phyloP scores from a whole-genome alignment of 768 basidiomycete genomes.

The Scleroderma bovista region DNA sequence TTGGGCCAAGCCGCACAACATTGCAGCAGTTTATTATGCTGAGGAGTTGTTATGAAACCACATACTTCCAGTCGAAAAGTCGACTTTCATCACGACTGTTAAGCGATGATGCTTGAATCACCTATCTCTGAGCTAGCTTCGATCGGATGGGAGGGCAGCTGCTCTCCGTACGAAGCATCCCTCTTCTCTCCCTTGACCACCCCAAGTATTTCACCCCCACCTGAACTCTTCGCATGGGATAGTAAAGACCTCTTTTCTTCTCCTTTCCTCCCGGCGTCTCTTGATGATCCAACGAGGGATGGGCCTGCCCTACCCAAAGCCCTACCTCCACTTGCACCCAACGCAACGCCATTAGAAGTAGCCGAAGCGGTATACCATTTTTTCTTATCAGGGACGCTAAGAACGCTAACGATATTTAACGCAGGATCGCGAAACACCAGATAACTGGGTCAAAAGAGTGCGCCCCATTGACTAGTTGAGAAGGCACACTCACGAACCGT shows the following conservation, averaged over 20 bases:
- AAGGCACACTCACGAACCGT: not conserved
- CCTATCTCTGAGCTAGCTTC: constrained; percentile 1
- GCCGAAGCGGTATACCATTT: constrained; percentile 20
- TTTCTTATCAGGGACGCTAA: not conserved
- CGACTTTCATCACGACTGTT: constrained; percentile 1
- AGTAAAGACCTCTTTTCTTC: constrained; percentile 5
- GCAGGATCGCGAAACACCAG: constrained; percentile 34
- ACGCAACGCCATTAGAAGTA: constrained; percentile 14
- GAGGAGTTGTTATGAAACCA: too few species aligned
- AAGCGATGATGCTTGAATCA: constrained; percentile 3
- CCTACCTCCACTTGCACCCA: constrained; percentile 19
- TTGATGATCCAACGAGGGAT: constrained; percentile 16
- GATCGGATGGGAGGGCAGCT: not conserved
- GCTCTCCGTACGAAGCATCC: constrained; percentile 5
- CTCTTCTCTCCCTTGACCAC: constrained; percentile 10
- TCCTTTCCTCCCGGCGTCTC: constrained; percentile 14
- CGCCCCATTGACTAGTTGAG: not conserved
- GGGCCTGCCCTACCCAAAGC: constrained; percentile 13
- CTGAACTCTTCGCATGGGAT: not conserved
- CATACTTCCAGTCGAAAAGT: too few species aligned
- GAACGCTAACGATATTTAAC: not conserved
- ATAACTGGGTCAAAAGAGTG: constrained; percentile 37
- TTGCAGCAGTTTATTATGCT: too few species aligned
- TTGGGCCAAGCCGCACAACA: too few species aligned
- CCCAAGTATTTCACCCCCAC: constrained; percentile 2